phyloP scores from a whole-genome alignment of 192 early-diverging fungal genomes.

The Rhizophagus prolifer region DNA sequence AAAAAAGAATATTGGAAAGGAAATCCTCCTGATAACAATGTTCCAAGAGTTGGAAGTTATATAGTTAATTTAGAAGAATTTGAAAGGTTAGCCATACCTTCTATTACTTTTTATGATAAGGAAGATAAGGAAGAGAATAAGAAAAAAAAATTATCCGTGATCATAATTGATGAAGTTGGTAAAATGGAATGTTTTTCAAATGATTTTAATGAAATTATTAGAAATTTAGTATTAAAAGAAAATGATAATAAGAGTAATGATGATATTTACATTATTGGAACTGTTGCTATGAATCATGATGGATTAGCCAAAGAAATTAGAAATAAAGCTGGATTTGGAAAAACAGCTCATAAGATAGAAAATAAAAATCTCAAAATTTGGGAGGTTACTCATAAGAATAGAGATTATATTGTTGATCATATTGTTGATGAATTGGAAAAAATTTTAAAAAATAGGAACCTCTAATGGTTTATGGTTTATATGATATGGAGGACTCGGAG shows the following conservation, averaged over 20 bases:
- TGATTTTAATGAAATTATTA: background rate
- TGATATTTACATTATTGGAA: background rate
- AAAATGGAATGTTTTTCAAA: conserved; percentile 7
- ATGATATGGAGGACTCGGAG: no score
- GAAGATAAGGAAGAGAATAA: background rate
- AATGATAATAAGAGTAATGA: background rate
- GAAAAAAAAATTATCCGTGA: background rate
- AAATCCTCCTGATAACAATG: background rate
- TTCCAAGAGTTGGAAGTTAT: background rate
- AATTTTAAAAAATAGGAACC: background rate
- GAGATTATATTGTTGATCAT: background rate
- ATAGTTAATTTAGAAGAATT: background rate
- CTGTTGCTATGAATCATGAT: background rate
- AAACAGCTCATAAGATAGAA: background rate
- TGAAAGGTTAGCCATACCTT: background rate
- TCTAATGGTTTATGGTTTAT: no score
- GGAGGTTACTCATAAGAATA: background rate
- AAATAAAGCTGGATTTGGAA: background rate
- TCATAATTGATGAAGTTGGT: conserved; percentile 3
- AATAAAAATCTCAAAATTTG: background rate
- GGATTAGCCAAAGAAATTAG: background rate
- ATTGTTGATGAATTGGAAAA: background rate
- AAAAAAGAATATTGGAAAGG: background rate
- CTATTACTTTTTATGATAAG: background rate
- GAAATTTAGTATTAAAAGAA: background rate